Conservation (phyloP, 1,139 yeast genomes). For the Kodamaea plutei region DNA sequence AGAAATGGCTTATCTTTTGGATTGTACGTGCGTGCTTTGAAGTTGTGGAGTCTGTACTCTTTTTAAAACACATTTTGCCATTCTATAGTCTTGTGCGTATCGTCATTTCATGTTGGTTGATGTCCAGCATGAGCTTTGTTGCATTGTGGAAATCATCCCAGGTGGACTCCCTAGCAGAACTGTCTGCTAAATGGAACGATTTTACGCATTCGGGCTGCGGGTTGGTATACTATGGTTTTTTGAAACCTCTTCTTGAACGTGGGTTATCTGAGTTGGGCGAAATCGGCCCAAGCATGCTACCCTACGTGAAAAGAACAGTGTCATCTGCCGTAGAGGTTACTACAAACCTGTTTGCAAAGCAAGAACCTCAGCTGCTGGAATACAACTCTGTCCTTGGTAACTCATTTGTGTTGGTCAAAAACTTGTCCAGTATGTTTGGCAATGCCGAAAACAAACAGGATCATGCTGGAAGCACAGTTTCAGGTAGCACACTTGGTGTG, state of each 20-base stretch:
- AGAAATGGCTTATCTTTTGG: conserved; percentile 63
- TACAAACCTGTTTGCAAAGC: conserved; percentile 1
- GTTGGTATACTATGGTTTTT: conserved; percentile 26
- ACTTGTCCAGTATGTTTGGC: conserved; percentile 9
- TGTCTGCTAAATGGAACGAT: conserved; percentile 14
- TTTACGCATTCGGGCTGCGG: conserved; percentile 35
- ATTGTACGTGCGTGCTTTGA: conserved; percentile 38
- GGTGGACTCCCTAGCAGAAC: conserved; percentile 4
- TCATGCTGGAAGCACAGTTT: no score
- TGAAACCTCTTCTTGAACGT: conserved; percentile 31
- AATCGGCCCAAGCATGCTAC: conserved; percentile 1
- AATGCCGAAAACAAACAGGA: no score
- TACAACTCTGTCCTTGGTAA: conserved; percentile 10
- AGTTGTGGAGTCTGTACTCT: conserved; percentile 29
- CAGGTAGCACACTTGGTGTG: no score
- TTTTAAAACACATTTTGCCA: conserved; percentile 41
- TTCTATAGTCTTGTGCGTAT: conserved; percentile 41
- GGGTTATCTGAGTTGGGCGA: conserved; percentile 2
- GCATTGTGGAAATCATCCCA: conserved; percentile 3
- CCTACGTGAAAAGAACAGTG: conserved; percentile 2
- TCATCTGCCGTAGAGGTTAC: conserved; percentile 1
- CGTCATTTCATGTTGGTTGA: conserved; percentile 48
- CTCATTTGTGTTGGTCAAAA: conserved; percentile 16
- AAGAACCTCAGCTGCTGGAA: no score
- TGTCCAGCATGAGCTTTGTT: conserved; percentile 37